Evolutionary conservation across 2,329 filamentous ascomycete genomes (phyloP), one percentile per base, ranked within the genome.

Genomic region (Nothophaeocryptopus gaeumannii): DNA sequence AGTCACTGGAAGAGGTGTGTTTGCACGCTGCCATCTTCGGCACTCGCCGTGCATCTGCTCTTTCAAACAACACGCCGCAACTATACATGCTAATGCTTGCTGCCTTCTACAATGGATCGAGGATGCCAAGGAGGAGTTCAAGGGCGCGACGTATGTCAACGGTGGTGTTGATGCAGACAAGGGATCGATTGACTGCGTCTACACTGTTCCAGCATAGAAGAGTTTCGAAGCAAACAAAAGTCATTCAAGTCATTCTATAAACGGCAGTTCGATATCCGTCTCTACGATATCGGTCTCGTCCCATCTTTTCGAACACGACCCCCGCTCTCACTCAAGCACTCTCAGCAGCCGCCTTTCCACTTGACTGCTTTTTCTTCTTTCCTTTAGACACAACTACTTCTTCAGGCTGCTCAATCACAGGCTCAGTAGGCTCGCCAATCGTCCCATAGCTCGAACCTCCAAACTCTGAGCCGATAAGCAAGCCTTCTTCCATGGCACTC

Each of bases 141-240:
- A 51, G 0, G 47, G 44, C 13, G 50, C 51, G n/a, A 45, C 16
- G 26, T 56, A 51, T 34, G 37, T 47, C 12, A 51, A 54, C 45
- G 54, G 54, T 15, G 51, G 51, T 15, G 39, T 56, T 5, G 51
- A 56, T 43, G 42, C 39, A 10, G 54, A 56, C 16, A 54, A 51
- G 36, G 37, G 39, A 4, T 36, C 13, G 20, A 51, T 56, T 39
- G 47, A 52, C 39, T 56, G 54, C 46, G 54, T 56, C 13, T 51
- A 51, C 20, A 26, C 20, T 26, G 7, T 26, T 26, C 20, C 20
- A 26, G 20, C 20, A 26, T 26, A 26, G 20, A 26, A 4, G 4
- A 7, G 4, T 26, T 26, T 26, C 20, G 20, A 26, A 26, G 7
- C 20, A 7, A 4, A 26, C 20, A 26, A 26, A 26, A 26, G 20